These are phyloP conservation scores for Schizophyllum amplum DNA, from an alignment of 1,284 basidiomycete species.

Conservation along the genomic window DNA sequence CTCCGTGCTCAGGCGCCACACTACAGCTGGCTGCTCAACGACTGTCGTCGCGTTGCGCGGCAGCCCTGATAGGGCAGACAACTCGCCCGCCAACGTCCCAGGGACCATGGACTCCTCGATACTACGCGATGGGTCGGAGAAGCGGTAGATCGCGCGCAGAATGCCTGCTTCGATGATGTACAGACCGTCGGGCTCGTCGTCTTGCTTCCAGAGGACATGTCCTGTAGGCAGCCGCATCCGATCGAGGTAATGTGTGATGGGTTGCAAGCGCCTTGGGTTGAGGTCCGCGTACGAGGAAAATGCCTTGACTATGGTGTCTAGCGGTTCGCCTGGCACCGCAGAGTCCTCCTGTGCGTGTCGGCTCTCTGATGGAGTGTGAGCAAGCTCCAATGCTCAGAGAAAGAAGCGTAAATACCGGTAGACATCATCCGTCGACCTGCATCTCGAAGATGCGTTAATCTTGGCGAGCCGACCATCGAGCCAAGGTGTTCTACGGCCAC, in stretches of 20 bases:
- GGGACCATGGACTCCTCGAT: slow-evolving; percentile 90
- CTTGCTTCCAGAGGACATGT: slow-evolving; percentile 68
- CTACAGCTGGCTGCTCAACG: slow-evolving; percentile 66
- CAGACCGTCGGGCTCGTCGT: slow-evolving; percentile 70
- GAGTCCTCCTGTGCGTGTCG: slow-evolving; percentile 9
- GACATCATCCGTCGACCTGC: slow-evolving; percentile 70
- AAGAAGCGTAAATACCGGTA: slow-evolving; percentile 30
- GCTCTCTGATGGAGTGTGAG: slow-evolving; percentile 14
- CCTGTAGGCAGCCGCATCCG: slow-evolving; percentile 52
- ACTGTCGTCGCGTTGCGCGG: slow-evolving; percentile 80
- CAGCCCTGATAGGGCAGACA: slow-evolving; percentile 72
- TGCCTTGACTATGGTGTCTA: slow-evolving; percentile 64
- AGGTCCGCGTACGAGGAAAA: slow-evolving; percentile 63
- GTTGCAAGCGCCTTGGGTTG: slow-evolving; percentile 39
- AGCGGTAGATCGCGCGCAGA: slow-evolving; percentile 73
- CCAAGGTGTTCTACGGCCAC: slow-evolving; percentile 36
- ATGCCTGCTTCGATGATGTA: slow-evolving; percentile 85
- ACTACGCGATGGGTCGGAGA: slow-evolving; percentile 55
- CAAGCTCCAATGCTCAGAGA: background rate
- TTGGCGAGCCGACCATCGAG: slow-evolving; percentile 66
- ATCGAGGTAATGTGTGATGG: slow-evolving; percentile 69
- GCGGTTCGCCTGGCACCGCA: slow-evolving; percentile 37
- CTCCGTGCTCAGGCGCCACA: slow-evolving; percentile 72
- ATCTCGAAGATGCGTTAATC: slow-evolving; percentile 66
- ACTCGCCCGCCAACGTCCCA: slow-evolving; percentile 84